Evolutionary conservation across 2,329 filamentous ascomycete species (phyloP).

Genomic region (Cladosporium halotolerans): DNA sequence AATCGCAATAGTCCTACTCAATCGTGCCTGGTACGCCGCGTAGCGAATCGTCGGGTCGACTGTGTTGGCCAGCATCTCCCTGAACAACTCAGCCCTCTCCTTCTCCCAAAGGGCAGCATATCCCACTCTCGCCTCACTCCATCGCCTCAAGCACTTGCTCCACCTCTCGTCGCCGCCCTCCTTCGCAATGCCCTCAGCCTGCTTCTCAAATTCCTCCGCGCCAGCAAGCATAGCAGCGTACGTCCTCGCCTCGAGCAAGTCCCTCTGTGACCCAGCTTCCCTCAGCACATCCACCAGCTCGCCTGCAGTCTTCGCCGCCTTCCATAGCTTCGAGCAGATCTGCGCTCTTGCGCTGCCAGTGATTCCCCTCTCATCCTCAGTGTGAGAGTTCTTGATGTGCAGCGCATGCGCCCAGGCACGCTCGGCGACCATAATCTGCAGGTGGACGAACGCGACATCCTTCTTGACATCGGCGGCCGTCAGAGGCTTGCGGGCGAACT

Average conservation of each 20-base stretch:
- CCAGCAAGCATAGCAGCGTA: slow-evolving; percentile 74
- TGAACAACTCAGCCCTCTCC: slow-evolving; percentile 70
- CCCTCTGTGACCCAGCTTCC: slow-evolving; percentile 53
- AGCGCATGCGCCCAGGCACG: slow-evolving; percentile 93
- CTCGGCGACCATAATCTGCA: slow-evolving; percentile 82
- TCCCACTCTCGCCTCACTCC: slow-evolving; percentile 70
- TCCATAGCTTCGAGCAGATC: slow-evolving; percentile 79
- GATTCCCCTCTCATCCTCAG: slow-evolving; percentile 72
- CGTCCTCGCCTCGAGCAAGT: slow-evolving; percentile 78
- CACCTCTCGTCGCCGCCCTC: slow-evolving; percentile 46
- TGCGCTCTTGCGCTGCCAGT: slow-evolving; percentile 75
- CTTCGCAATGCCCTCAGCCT: slow-evolving; percentile 42
- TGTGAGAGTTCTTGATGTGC: slow-evolving; percentile 81
- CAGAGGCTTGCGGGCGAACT: slow-evolving; percentile 69
- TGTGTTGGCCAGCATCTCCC: slow-evolving; percentile 76
- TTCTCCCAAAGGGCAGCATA: slow-evolving; percentile 68
- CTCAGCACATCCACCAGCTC: slow-evolving; percentile 61
- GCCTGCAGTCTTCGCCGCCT: slow-evolving; percentile 66
- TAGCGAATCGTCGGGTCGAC: slow-evolving; percentile 92
- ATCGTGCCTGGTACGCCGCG: slow-evolving; percentile 84
- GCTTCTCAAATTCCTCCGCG: slow-evolving; percentile 77
- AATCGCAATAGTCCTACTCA: slow-evolving; percentile 78
- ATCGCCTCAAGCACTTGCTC: slow-evolving; percentile 69
- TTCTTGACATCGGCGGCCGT: slow-evolving; percentile 68
- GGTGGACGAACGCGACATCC: slow-evolving; percentile 70